These are phyloP conservation scores for Umbilicus rupestris DNA, from an alignment of 164 flowering plant genomes.

Conservation along the genomic window DNA sequence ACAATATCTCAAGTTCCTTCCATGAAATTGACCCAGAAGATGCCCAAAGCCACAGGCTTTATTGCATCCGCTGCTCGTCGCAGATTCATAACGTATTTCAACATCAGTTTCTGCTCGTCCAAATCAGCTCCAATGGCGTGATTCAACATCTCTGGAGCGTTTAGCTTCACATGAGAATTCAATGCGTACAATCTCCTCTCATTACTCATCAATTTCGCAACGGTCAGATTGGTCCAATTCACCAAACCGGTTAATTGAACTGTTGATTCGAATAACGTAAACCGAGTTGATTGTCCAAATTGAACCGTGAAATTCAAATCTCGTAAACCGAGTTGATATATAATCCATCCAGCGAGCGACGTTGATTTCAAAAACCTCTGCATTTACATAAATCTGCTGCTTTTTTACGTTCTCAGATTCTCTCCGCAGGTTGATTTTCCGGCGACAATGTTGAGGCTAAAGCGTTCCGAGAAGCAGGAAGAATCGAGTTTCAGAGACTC, in stretches of 20 bases:
- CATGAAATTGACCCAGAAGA: no score
- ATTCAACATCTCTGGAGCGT: conserved; percentile 5
- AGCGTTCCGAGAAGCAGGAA: conserved; percentile 35
- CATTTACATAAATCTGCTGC: neutral
- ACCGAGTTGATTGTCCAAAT: neutral
- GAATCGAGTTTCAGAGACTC: conserved; percentile 36
- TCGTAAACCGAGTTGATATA: neutral
- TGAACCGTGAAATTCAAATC: neutral
- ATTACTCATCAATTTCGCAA: neutral
- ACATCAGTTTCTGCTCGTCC: no score
- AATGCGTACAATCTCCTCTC: neutral
- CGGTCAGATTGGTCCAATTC: neutral
- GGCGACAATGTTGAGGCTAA: conserved; percentile 30
- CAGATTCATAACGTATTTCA: neutral
- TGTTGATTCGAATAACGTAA: neutral
- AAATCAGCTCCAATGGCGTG: neutral
- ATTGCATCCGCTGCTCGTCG: neutral
- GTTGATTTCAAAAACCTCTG: conserved; percentile 4
- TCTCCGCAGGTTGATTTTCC: neutral
- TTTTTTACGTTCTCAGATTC: neutral
- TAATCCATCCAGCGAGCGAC: neutral
- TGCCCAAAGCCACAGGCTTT: neutral
- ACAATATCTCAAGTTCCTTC: no score
- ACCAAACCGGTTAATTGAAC: neutral
- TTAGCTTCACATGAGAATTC: neutral